Base-by-base conservation (phyloP, 2,329 filamentous ascomycete species). In the Aureobasidium zeae region DNA sequence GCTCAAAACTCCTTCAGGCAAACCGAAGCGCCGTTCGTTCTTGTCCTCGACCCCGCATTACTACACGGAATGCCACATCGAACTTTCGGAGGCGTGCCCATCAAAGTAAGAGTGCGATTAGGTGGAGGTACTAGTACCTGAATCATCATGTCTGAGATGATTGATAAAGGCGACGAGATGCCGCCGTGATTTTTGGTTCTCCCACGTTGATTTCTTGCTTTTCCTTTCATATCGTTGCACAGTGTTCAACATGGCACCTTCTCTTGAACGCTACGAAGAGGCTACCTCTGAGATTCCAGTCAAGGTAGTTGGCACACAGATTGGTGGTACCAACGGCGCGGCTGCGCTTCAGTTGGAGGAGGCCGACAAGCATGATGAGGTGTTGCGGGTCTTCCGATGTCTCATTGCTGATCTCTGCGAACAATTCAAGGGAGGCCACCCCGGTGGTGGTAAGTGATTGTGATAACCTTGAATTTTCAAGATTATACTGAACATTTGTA, bases 361-460 rank as follows among this genome's bases (percentile, higher is more conserved):
- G 7, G 35, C 52, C 10, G 52, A 58, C 28, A 56, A 57, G 48
- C 55, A 57, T 36, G 52, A 77, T 36, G 56, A 72, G 15, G 74
- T 79, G 2, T 60, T 83, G 38, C 71, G 69, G 52, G 74, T 73
- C 5, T 81, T 81, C 55, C 67, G 79, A 44, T 63, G 73, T 37
- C 61, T 83, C 21, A 78, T 83, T 47, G 77, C 79, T 32, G 80
- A 84, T 55, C 61, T 84, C 3, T 83, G 78, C 53, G 71, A 83
- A 56, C 79, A 83, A 51, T 84, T 81, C 60, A 75, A 75, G 49
- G 78, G 78, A 25, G 80, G 80, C 0, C 80, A 83, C 55, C 79
- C 79, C 13, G 79, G 79, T 73, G 79, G 64, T n/a, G 52, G 67
- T 34, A 29, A 7, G 25, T 10, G 8, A 21, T 7, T 13, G 9